Percentiles rank a stretch among this genome's conserved stretches.
Conservation (phyloP, 352 stramenopile species). For the Blastocystis sp. region DNA sequence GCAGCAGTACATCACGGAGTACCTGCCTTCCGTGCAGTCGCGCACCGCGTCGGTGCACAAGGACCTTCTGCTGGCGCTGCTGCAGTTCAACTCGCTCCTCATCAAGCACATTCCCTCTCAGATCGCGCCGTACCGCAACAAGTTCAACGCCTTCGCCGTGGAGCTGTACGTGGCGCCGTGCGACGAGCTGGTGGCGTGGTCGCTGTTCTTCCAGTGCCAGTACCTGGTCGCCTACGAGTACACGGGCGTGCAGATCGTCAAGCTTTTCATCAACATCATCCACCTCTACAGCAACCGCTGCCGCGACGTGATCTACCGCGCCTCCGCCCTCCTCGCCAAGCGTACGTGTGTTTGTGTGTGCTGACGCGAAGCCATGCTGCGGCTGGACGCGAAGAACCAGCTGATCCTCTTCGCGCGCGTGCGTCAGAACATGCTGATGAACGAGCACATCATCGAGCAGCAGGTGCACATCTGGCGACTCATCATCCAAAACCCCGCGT, state of each 20-base stretch:
- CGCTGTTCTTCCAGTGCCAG: slow-evolving; percentile 49
- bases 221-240: slow-evolving; percentile 7
- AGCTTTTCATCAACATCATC: slow-evolving; percentile 43
- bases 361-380: not conserved
- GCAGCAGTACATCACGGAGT: not conserved
- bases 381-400: slow-evolving; percentile 5
- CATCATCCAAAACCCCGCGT: slow-evolving; percentile 31
- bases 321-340: not conserved
- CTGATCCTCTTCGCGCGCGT: slow-evolving; percentile 23
- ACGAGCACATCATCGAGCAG: slow-evolving; percentile 56
- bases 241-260: not conserved
- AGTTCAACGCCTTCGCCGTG: slow-evolving; percentile 10
- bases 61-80: not conserved
- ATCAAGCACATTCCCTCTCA: not conserved
- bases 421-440: slow-evolving; percentile 35
- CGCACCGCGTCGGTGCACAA: not conserved
- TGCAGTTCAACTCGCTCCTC: slow-evolving; percentile 48
- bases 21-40: slow-evolving; percentile 11
- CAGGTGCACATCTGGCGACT: slow-evolving; percentile 58
- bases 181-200: not conserved
- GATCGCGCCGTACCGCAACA: not conserved
- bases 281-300: slow-evolving; percentile 8
- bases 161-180: slow-evolving; percentile 12
- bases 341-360: not conserved
- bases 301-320: slow-evolving; percentile 5